Conservation (phyloP, 805 yeast genomes). For the Zygotorulaspora florentina region DNA sequence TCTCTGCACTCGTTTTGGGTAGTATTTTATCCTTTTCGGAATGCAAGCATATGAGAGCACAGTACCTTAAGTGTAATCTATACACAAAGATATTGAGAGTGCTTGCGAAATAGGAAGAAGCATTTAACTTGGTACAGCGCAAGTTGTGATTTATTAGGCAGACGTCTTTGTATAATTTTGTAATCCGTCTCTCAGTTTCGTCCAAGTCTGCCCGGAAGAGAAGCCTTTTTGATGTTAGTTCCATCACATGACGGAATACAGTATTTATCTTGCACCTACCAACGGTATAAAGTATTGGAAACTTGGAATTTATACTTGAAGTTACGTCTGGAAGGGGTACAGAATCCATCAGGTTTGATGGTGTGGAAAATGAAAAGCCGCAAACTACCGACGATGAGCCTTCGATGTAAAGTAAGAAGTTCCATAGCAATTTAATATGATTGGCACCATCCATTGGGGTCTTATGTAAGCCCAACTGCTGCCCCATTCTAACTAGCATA, state of each 20-base stretch:
- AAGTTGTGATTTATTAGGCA: conserved; percentile 11
- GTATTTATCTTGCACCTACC: conserved; percentile 26
- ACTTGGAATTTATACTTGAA: neutral
- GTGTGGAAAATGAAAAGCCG: conserved; percentile 25
- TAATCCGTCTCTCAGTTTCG: conserved; percentile 6
- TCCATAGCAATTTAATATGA: conserved; percentile 20
- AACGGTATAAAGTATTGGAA: conserved; percentile 21
- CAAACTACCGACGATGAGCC: conserved; percentile 32
- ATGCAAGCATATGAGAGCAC: conserved; percentile 17
- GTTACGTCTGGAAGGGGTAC: conserved; percentile 11
- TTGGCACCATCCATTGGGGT: neutral
- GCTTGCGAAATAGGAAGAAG: conserved; percentile 21
- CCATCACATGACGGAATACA: conserved; percentile 22
- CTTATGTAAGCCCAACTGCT: conserved; percentile 25
- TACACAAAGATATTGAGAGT: conserved; percentile 26
- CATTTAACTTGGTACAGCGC: conserved; percentile 1
- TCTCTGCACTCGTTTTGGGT: conserved; percentile 8
- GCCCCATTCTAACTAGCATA: conserved; percentile 27
- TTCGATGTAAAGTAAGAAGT: conserved; percentile 25
- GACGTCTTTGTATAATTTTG: conserved; percentile 13
- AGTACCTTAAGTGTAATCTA: conserved; percentile 25
- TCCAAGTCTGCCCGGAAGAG: conserved; percentile 7
- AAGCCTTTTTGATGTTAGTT: conserved; percentile 10
- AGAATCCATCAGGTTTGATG: conserved; percentile 11
- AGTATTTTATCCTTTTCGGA: conserved; percentile 14